phyloP scores from a whole-genome alignment of 1,139 yeast genomes.

The Meyerozyma athensensis region DNA sequence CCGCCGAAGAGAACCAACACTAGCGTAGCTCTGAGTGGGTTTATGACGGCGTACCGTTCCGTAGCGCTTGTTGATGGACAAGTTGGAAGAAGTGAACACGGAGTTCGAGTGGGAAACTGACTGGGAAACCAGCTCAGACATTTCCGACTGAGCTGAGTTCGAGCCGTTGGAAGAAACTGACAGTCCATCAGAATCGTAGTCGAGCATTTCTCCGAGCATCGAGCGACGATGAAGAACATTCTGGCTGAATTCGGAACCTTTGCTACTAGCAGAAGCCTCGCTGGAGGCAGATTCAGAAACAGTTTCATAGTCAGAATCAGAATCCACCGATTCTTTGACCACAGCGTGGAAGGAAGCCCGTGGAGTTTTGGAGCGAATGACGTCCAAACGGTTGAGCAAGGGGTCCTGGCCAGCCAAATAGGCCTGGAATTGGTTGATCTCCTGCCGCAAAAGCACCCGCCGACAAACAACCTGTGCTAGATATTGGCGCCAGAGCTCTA shows the following conservation, averaged over 20 bases:
- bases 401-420: conserved; percentile 16
- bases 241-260: conserved; percentile 21
- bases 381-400: conserved; percentile 3
- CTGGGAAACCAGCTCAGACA: conserved; percentile 12
- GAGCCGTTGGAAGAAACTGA: neutral
- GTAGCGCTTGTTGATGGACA: conserved; percentile 5
- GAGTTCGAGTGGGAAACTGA: conserved; percentile 8
- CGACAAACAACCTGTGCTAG: conserved; percentile 33
- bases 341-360: neutral
- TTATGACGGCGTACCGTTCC: conserved; percentile 14
- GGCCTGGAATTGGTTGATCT: conserved; percentile 32
- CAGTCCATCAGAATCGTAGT: conserved; percentile 31
- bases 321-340: neutral
- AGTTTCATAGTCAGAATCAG: neutral
- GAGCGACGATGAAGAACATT: conserved; percentile 33
- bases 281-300: conserved; percentile 5
- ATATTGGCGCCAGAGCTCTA: conserved; percentile 35
- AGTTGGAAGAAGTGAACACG: neutral
- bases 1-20: conserved; percentile 16
- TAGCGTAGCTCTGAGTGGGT: conserved; percentile 10
- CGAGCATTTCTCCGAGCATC: conserved; percentile 45
- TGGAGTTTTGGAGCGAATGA: neutral
- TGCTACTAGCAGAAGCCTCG: conserved; percentile 15
- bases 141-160: neutral
- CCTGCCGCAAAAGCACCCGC: conserved; percentile 40